phyloP scores from a whole-genome alignment of 352 stramenopile genomes.

The Globisporangium orthogonon region DNA sequence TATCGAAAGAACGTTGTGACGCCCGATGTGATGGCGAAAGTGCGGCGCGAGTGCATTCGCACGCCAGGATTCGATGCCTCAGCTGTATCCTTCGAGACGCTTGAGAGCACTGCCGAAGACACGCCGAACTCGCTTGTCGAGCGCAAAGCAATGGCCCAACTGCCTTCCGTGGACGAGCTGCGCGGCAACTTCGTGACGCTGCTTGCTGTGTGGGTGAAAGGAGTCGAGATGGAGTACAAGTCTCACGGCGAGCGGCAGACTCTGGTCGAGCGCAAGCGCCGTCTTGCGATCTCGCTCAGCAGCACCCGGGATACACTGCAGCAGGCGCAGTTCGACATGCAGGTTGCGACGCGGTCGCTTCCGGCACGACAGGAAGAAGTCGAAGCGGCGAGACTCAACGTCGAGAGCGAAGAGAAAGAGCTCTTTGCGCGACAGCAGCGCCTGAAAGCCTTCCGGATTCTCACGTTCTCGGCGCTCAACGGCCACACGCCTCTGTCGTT shows the following conservation, averaged over 20 bases:
- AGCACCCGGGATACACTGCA: constrained; percentile 29
- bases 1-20: constrained; percentile 46
- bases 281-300: constrained; percentile 33
- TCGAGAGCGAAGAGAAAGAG: constrained; percentile 28
- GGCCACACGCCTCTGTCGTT: constrained; percentile 71
- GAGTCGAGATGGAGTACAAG: constrained; percentile 76
- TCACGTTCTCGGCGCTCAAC: constrained; percentile 51
- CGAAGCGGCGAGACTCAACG: constrained; percentile 19
- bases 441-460: constrained; percentile 37
- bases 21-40: constrained; percentile 71
- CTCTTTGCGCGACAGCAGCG: constrained; percentile 37
- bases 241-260: constrained; percentile 40
- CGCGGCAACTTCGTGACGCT: constrained; percentile 41
- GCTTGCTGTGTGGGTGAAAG: constrained; percentile 62
- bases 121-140: constrained; percentile 5
- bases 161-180: constrained; percentile 30
- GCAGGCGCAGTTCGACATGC: constrained; percentile 43
- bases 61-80: constrained; percentile 33
- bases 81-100: constrained; percentile 19
- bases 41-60: constrained; percentile 62
- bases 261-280: constrained; percentile 46
- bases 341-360: constrained; percentile 57
- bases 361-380: constrained; percentile 62
- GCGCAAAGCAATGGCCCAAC: constrained; percentile 11
- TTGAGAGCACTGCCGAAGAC: constrained; percentile 1